Evolutionary conservation across 1,284 basidiomycete species (phyloP), one percentile per base, ranked within the genome.

Genomic region (Amylostereum areolatum): DNA sequence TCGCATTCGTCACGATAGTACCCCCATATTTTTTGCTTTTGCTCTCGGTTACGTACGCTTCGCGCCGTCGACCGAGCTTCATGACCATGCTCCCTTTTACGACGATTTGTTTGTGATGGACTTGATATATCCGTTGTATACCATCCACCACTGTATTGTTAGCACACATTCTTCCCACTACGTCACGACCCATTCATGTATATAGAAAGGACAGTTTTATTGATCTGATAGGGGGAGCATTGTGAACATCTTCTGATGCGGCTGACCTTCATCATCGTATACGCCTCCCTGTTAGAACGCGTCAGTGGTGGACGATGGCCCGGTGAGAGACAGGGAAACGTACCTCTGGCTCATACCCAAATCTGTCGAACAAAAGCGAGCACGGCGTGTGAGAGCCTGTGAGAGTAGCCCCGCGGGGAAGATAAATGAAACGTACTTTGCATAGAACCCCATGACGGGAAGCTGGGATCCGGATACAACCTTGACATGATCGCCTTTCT

Each of bases 261-360:
- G 85, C 57, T 76, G 84, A 40, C 86, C 87, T 52, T 89, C 87
- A 65, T 89, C 87, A 63, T 89, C 83, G 66, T 88, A 89, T 61
- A 82, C 76, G 35, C 75, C 73, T 51, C 86, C 88, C n/a, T n/a
- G n/a, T n/a, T n/a, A n/a, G n/a, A n/a, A n/a, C n/a, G n/a, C n/a
- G n/a, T n/a, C n/a, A n/a, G n/a, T n/a, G n/a, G n/a, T n/a, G n/a
- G n/a, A n/a, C n/a, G n/a, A n/a, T n/a, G n/a, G n/a, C n/a, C n/a
- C n/a, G n/a, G n/a, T n/a, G n/a, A n/a, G n/a, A n/a, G n/a, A n/a
- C n/a, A n/a, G n/a, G 41, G 41, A 42, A 4, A 59, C 77, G 62
- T 63, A 84, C 86, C 74, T 85, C 77, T 43, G 78, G 67, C 55
- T 69, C 65, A 66, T 89, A 89, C 46, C 85, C 85, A 66, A 80